Percentiles rank a stretch among this genome's conserved stretches.
These are phyloP conservation scores for Cordyceps cicadae DNA, from an alignment of 2,329 filamentous ascomycete species.

Conservation along the genomic window DNA sequence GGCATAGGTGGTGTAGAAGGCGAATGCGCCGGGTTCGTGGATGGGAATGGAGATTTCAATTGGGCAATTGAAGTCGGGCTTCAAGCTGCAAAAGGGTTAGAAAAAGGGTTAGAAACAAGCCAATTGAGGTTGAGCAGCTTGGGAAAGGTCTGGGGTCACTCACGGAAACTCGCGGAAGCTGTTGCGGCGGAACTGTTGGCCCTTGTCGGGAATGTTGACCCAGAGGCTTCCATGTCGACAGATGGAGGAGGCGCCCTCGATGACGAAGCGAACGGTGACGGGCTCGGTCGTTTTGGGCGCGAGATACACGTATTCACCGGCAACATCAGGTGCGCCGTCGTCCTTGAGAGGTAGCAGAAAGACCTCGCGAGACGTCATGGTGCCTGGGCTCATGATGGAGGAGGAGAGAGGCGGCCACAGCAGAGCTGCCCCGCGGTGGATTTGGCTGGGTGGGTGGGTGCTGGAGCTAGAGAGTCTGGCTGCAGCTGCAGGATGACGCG, in stretches of 20 bases:
- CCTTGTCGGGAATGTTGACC: conserved; percentile 85
- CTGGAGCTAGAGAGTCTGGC: not conserved
- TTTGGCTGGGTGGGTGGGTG: conserved; percentile 1
- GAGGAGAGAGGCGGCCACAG: conserved; percentile 17
- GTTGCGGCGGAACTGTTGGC: conserved; percentile 65
- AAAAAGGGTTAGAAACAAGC: not conserved
- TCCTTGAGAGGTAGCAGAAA: conserved; percentile 89
- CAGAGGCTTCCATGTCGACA: conserved; percentile 90
- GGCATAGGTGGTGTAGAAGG: conserved; percentile 88
- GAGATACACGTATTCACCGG: conserved; percentile 86
- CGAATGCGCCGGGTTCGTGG: conserved; percentile 74
- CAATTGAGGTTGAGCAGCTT: not conserved
- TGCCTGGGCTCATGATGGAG: conserved; percentile 49
- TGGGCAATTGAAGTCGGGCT: conserved; percentile 85
- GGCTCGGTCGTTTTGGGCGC: conserved; percentile 65
- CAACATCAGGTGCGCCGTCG: conserved; percentile 81
- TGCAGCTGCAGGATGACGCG: not conserved
- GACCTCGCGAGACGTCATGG: conserved; percentile 60
- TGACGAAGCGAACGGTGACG: conserved; percentile 77
- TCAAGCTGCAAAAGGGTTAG: conserved; percentile 48
- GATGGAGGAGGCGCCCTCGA: conserved; percentile 92
- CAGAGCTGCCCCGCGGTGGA: conserved; percentile 11
- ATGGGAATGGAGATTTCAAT: conserved; percentile 87
- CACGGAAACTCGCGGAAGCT: conserved; percentile 86
- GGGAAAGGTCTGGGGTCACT: conserved; percentile 23